Percentiles rank a stretch among this genome's conserved stretches.
phyloP scores from a whole-genome alignment of 2,329 filamentous ascomycete genomes.

The Talaromyces sp. region DNA sequence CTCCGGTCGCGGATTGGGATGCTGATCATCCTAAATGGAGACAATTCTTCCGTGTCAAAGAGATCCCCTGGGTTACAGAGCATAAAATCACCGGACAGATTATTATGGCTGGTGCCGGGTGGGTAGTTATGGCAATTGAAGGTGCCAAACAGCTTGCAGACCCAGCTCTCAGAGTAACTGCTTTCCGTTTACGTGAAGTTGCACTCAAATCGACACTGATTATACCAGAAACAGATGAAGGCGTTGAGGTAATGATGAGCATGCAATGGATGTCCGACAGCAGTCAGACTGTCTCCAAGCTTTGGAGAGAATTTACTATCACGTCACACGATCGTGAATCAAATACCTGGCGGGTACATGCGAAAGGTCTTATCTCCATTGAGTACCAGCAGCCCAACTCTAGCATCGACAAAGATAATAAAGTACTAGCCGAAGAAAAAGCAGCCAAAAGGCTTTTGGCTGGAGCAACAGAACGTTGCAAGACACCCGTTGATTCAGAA shows the following conservation, averaged over 20 bases:
- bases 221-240: neutral
- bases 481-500: neutral
- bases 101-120: slow-evolving; percentile 34
- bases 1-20: neutral
- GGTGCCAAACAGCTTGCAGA: slow-evolving; percentile 12
- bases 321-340: neutral
- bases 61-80: slow-evolving; percentile 36
- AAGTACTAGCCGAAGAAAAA: neutral
- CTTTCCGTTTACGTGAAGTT: neutral
- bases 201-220: slow-evolving; percentile 11
- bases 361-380: neutral
- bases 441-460: neutral
- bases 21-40: neutral
- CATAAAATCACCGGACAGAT: slow-evolving; percentile 35
- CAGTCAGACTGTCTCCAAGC: neutral
- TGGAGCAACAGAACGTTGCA: neutral
- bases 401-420: neutral
- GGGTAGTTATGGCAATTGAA: slow-evolving; percentile 31
- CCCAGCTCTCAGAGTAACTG: neutral
- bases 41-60: slow-evolving; percentile 15
- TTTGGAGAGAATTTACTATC: slow-evolving; percentile 11
- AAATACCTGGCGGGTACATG: slow-evolving; percentile 6
- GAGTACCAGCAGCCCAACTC: slow-evolving; percentile 2
- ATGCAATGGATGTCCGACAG: neutral
- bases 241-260: neutral